phyloP scores from a whole-genome alignment of 768 basidiomycete species.

The Flagelloscypha sp. region DNA sequence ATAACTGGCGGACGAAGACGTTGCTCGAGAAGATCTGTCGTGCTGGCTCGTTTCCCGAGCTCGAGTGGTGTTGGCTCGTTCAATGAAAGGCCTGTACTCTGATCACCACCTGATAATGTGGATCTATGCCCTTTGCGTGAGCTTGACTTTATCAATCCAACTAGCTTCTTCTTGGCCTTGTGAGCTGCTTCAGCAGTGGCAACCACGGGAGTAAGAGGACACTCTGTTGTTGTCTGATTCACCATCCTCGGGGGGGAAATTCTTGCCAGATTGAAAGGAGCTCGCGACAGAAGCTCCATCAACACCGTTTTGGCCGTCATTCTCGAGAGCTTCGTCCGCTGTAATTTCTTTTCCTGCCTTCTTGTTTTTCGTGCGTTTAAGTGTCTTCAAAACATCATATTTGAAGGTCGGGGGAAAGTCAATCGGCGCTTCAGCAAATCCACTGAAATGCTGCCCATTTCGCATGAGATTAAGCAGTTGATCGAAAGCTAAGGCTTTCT shows the following conservation, averaged over 20 bases:
- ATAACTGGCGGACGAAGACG: no score
- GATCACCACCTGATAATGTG: no score
- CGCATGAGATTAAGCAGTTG: constrained; percentile 77
- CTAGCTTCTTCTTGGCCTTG: constrained; percentile 46
- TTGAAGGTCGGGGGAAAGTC: constrained; percentile 93
- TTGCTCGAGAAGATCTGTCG: no score
- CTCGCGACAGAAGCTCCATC: constrained; percentile 38
- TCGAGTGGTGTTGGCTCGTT: no score
- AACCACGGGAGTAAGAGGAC: constrained; percentile 20
- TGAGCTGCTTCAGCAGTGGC: constrained; percentile 35
- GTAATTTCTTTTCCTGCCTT: constrained; percentile 25
- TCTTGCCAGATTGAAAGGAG: constrained; percentile 36
- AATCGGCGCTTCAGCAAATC: constrained; percentile 75
- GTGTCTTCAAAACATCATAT: constrained; percentile 65
- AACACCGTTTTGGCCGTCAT: constrained; percentile 29
- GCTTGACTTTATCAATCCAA: constrained; percentile 28
- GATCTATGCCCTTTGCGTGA: no score
- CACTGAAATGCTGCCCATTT: constrained; percentile 56
- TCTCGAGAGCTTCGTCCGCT: constrained; percentile 21
- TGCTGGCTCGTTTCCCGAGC: no score
- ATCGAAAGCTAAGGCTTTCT: constrained; percentile 83
- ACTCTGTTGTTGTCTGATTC: constrained; percentile 33
- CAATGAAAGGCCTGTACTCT: no score
- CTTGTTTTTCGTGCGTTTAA: constrained; percentile 40
- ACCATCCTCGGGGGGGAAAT: constrained; percentile 26